Evolutionary conservation across 2,329 filamentous ascomycete genomes (phyloP).

Genomic region (Ceratocystis papillata): DNA sequence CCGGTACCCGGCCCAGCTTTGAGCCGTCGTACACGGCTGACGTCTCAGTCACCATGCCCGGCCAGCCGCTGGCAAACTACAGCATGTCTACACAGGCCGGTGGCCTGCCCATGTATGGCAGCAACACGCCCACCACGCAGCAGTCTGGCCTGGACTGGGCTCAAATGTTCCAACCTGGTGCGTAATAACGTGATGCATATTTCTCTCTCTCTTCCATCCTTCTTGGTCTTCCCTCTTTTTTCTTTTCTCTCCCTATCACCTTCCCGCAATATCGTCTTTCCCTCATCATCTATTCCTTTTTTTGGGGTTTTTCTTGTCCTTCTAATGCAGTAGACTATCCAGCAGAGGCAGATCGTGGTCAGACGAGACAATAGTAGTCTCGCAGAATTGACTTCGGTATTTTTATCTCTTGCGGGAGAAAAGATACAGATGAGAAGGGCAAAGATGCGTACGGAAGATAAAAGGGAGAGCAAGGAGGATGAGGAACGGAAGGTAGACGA

Average conservation of each 20-base stretch:
- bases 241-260: slow-evolving; percentile 24
- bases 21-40: slow-evolving; percentile 49
- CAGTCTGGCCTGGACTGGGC: slow-evolving; percentile 61
- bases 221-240: slow-evolving; percentile 28
- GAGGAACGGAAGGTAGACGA: background rate
- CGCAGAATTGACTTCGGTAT: background rate
- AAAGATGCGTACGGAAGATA: background rate
- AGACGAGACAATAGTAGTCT: slow-evolving; percentile 6
- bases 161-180: slow-evolving; percentile 65
- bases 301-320: slow-evolving; percentile 9
- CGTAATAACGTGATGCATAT: slow-evolving; percentile 37
- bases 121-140: slow-evolving; percentile 49
- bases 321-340: slow-evolving; percentile 3
- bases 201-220: slow-evolving; percentile 24
- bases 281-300: background rate
- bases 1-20: slow-evolving; percentile 35
- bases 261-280: too few species aligned
- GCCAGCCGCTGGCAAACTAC: slow-evolving; percentile 54
- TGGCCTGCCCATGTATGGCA: slow-evolving; percentile 53
- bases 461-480: background rate
- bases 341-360: slow-evolving; percentile 8
- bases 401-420: background rate
- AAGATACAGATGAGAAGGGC: background rate
- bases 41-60: slow-evolving; percentile 51
- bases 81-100: slow-evolving; percentile 47